Base-by-base conservation (phyloP, 208 protist species). In the Leishmania amazonensis region DNA sequence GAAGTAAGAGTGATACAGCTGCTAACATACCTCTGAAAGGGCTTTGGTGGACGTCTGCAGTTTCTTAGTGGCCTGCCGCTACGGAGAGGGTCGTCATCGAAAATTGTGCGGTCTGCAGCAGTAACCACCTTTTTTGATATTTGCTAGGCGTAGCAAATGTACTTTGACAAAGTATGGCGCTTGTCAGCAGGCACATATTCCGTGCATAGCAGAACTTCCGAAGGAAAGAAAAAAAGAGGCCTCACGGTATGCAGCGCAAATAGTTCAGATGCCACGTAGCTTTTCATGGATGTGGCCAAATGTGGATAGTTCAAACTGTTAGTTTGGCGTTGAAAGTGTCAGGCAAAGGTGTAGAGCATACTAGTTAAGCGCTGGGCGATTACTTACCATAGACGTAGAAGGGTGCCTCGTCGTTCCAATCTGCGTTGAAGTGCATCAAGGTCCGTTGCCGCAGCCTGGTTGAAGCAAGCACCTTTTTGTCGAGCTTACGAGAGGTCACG, bases 341-440 rank as follows among this genome's bases (percentile, higher is more conserved):
- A 74, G 70, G 28, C 70, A 54, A 54, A 47, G 13, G 45, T 74
- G 40, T 24, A 74, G 45, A 53, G 70, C 28, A 8, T 45, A 31
- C 70, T 13, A 74, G 70, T 74, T 51, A 51, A 51, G 40, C 3
- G 45, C 70, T 17, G 15, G 9, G 3, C 31, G 24, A 15, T 53
- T 53, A 74, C 70, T 74, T 74, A 54, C 70, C 79, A 74, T 97
- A 97, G 13, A 97, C 86, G 54, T 90, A 97, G 81, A 97, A 96
- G 9, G 92, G 91, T 11, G 94, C 89, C 64, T 93, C 76, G 17
- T 96, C 89, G 64, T 95, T 95, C 94, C 94, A 97, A 70, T 96
- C 92, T 5, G 92, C 84, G 1, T 81, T 88, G 60, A 95, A 90
- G 70, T 95, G 83, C 73, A 89, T 81, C 38, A 88, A 51, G 11